Evolutionary conservation across 2,329 filamentous ascomycete genomes (phyloP).

Genomic region (Davidsoniella neocaledoniae): DNA sequence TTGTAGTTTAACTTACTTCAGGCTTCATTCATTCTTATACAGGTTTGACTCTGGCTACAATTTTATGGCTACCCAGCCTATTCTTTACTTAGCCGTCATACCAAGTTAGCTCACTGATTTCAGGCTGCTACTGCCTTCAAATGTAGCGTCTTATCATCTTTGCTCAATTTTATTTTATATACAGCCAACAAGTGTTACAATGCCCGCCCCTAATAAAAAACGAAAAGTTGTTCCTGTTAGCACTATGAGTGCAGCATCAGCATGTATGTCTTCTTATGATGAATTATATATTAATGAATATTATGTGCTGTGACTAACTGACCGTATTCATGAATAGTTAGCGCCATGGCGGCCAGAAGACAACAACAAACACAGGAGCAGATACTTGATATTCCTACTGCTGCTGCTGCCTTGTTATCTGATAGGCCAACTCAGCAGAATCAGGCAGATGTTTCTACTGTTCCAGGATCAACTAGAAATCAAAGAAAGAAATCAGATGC

Average conservation of each 20-base stretch:
- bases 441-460: not conserved
- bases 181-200: not conserved
- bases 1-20: not conserved
- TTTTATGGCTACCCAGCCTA: too few relatives aligned
- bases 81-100: too few relatives aligned
- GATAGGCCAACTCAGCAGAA: not conserved
- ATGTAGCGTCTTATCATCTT: not conserved
- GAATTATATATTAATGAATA: not conserved
- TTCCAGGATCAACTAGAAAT: not conserved
- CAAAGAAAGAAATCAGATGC: not conserved
- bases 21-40: too few relatives aligned
- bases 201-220: slow-evolving; percentile 8
- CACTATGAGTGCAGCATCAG: slow-evolving; percentile 4
- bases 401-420: slow-evolving; percentile 3
- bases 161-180: not conserved
- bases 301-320: not conserved
- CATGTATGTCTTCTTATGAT: slow-evolving; percentile 4
- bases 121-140: not conserved
- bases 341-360: slow-evolving; percentile 8
- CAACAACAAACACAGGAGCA: slow-evolving; percentile 1
- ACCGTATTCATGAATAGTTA: slow-evolving; percentile 6
- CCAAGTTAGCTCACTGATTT: not conserved
- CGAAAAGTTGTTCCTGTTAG: slow-evolving; percentile 2
- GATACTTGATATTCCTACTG: not conserved
- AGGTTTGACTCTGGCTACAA: too few relatives aligned